Evolutionary conservation across 495 filamentous ascomycete species (phyloP), one percentile per base, ranked within the genome.

Genomic region (Talaromyces liani): DNA sequence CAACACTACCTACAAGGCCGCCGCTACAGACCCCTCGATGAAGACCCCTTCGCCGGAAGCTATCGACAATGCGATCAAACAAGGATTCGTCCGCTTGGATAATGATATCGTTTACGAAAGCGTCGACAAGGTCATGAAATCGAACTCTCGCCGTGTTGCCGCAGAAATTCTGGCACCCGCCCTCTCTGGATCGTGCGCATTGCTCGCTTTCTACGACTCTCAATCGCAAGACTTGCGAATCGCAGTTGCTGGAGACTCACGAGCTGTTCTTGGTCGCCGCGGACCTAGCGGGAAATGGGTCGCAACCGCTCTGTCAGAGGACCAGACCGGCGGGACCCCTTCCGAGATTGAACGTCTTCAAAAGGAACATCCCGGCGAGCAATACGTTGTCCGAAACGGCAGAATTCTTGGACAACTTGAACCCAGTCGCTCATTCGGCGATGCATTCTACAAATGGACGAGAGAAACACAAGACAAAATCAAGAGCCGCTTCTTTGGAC

Each of bases 401-500:
- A 88, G 95, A 53, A 89, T 99, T 18, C 84, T 99, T 1, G 94
- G 94, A 14, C 88, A 91, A 39, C 79, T 99, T 18, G 94, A 98
- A 72, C 95, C 95, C 1, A 90, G 87, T 56, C 86, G 95, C 55
- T 93, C 95, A 0, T 99, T 99, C 68, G 95, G 95, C 34, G 95
- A 99, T 72, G 92, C 95, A 0, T 85, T 86, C 68, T 99, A 98
- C 80, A 99, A 99, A 74, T 99, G 95, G 95, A 89, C 81, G 53
- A 80, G 82, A 39, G 92, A 97, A 61, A 85, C 89, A 7, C 89
- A 93, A 65, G 85, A 91, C 7, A 85, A 87, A 66, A 84, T 99
- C 65, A 91, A 90, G 73, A 79, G 77, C 34, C 85, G 87, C 16
- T 99, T 93, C 78, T 97, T 97, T 68, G 93, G 89, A 39, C 84